Evolutionary conservation across 306 rosid genomes (phyloP).

Genomic region (Astragalus glycyphyllos): DNA sequence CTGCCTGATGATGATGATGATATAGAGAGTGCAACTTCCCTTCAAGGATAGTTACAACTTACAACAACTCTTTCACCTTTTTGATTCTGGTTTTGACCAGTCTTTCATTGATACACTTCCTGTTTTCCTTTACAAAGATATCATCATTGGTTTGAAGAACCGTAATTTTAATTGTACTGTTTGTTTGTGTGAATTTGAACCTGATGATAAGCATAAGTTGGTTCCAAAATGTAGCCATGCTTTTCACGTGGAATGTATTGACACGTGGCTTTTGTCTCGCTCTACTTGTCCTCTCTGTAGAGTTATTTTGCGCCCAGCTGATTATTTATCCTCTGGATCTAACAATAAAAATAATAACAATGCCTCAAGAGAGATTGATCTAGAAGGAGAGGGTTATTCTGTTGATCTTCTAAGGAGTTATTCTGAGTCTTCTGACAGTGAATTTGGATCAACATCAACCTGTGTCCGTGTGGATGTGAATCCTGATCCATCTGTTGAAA

Average conservation of each 20-base stretch:
- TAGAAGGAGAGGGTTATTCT: too few relatives aligned
- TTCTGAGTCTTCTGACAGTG: slow-evolving; percentile 53
- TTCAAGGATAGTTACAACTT: slow-evolving; percentile 95
- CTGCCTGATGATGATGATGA: too few relatives aligned
- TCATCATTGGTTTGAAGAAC: slow-evolving; percentile 77
- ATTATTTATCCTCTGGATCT: slow-evolving; percentile 56
- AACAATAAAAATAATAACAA: slow-evolving; percentile 27
- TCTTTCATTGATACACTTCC: slow-evolving; percentile 90
- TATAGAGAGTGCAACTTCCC: slow-evolving; percentile 68
- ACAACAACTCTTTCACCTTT: slow-evolving; percentile 92
- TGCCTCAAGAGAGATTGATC: slow-evolving; percentile 65
- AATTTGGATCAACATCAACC: slow-evolving; percentile 52
- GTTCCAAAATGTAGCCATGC: slow-evolving; percentile 96
- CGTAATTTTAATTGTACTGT: slow-evolving; percentile 97
- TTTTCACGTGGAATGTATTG: slow-evolving; percentile 91
- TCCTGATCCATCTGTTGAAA: slow-evolving; percentile 9
- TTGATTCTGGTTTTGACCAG: slow-evolving; percentile 95
- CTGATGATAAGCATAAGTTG: slow-evolving; percentile 81
- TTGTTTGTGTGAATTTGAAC: slow-evolving; percentile 90
- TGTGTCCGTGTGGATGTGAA: slow-evolving; percentile 38
- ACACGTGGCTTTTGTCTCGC: slow-evolving; percentile 94
- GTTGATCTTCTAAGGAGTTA: slow-evolving; percentile 57
- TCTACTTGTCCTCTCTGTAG: slow-evolving; percentile 96
- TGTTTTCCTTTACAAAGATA: slow-evolving; percentile 79
- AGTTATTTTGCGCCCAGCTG: slow-evolving; percentile 73